These are phyloP conservation scores for Tolypocladium pustulatum DNA, from an alignment of 2,329 filamentous ascomycete species.

Conservation along the genomic window DNA sequence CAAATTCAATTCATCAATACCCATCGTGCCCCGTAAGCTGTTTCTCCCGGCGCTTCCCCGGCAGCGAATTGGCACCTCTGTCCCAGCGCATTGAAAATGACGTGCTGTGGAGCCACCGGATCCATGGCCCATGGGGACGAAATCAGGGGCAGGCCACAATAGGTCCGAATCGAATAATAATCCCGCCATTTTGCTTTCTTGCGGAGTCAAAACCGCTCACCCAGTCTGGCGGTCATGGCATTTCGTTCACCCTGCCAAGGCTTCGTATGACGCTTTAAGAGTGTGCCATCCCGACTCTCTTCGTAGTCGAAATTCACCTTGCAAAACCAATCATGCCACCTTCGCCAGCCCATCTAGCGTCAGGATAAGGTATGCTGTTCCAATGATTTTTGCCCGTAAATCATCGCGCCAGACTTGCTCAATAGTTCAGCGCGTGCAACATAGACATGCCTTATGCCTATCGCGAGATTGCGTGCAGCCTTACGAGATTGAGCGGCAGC, in stretches of 20 bases:
- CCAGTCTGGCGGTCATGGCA: background rate
- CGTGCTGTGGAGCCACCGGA: background rate
- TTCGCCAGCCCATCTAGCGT: constrained; percentile 3
- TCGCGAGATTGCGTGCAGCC: constrained; percentile 30
- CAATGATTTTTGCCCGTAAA: constrained; percentile 17
- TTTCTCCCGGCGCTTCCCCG: background rate
- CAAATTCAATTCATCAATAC: background rate
- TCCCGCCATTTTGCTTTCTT: background rate
- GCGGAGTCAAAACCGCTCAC: background rate
- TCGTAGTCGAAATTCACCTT: background rate
- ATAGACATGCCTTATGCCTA: constrained; percentile 27
- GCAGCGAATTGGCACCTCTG: background rate
- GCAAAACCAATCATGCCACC: background rate
- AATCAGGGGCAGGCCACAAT: background rate
- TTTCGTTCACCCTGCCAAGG: background rate
- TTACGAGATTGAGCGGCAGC: constrained; percentile 43
- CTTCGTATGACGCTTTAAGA: background rate
- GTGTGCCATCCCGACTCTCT: background rate
- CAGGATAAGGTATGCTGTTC: constrained; percentile 16
- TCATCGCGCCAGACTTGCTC: background rate
- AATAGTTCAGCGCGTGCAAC: background rate
- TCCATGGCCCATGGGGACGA: background rate
- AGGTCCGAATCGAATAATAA: background rate
- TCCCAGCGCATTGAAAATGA: background rate
- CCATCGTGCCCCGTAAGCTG: background rate